Conservation (phyloP, 2,329 filamentous ascomycete genomes). For the Diaporthe sp. region DNA sequence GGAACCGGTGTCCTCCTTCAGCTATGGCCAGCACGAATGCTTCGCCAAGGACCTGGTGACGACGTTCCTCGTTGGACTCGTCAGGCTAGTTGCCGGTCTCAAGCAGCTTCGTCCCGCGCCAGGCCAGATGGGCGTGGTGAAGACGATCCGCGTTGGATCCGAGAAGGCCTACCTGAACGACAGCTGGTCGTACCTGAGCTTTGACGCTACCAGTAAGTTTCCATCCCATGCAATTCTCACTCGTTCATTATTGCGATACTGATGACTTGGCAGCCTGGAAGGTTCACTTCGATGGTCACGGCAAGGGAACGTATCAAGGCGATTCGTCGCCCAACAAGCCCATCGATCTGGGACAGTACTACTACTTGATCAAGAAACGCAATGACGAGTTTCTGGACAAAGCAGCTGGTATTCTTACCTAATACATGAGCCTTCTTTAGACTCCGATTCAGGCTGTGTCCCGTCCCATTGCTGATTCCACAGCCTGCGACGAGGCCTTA, state of each 20-base stretch:
- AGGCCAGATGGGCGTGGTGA: conserved; percentile 60
- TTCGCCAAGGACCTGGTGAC: conserved; percentile 51
- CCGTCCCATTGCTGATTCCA: not conserved
- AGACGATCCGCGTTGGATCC: conserved; percentile 56
- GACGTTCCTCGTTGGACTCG: conserved; percentile 57
- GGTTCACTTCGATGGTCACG: conserved; percentile 56
- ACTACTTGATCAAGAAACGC: conserved; percentile 24
- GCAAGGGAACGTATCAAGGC: conserved; percentile 41
- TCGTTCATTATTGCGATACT: too few relatives aligned
- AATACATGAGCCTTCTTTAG: too few relatives aligned
- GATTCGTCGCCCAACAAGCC: conserved; percentile 4
- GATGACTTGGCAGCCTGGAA: conserved; percentile 49
- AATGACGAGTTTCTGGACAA: not conserved
- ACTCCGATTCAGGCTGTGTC: too few relatives aligned
- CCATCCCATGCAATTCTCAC: too few relatives aligned
- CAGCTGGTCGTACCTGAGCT: conserved; percentile 61
- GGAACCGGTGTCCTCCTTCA: conserved; percentile 58
- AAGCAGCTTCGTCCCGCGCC: conserved; percentile 61
- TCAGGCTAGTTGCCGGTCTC: conserved; percentile 58
- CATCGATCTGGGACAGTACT: conserved; percentile 22
- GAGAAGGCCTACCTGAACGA: conserved; percentile 62
- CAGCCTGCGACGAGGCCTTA: not conserved
- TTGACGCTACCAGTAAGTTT: conserved; percentile 61
- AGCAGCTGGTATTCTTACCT: not conserved
- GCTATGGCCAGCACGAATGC: conserved; percentile 60